A percentile compares a stretch with the other conserved stretches of the same genome.
Conservation (phyloP, 306 rosid species). For the Prosopis cineraria region DNA sequence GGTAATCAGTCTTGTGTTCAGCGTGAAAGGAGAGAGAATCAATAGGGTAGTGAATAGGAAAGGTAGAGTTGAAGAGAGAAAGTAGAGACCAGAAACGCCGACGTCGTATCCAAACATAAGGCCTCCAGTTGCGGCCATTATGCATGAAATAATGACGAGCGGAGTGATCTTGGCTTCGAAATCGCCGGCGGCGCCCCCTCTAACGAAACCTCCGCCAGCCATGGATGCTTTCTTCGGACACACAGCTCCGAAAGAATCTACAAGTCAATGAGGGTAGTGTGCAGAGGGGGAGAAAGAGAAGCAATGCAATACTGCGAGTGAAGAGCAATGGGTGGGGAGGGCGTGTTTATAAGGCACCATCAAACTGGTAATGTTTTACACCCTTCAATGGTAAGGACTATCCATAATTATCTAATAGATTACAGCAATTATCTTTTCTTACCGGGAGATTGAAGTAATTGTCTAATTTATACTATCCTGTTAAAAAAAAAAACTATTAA, state of each 20-base stretch:
- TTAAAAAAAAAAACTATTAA: too few species aligned
- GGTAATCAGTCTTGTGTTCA: too few species aligned
- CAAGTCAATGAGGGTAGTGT: background rate
- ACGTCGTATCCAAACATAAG: slow-evolving; percentile 94
- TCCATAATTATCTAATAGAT: background rate
- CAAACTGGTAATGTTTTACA: too few species aligned
- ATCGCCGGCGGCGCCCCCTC: slow-evolving; percentile 26
- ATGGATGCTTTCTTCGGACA: slow-evolving; percentile 30
- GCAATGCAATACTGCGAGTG: background rate
- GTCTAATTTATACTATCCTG: too few species aligned
- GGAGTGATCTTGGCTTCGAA: slow-evolving; percentile 94
- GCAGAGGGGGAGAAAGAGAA: background rate
- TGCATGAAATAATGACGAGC: slow-evolving; percentile 79
- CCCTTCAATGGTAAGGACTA: background rate
- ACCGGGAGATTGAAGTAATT: too few species aligned
- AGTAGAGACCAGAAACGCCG: slow-evolving; percentile 77
- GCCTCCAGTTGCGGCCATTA: slow-evolving; percentile 95
- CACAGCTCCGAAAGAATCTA: too few species aligned
- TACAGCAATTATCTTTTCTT: too few species aligned
- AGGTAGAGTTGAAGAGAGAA: background rate
- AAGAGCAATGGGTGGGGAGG: background rate
- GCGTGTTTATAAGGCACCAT: slow-evolving; percentile 17
- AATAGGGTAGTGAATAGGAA: background rate
- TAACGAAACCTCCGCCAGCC: slow-evolving; percentile 65
- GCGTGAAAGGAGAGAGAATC: background rate